Percentiles rank a stretch among this genome's conserved stretches.
Evolutionary conservation across 2,329 filamentous ascomycete genomes (phyloP).

Genomic region (Pochonia chlamydosporia): DNA sequence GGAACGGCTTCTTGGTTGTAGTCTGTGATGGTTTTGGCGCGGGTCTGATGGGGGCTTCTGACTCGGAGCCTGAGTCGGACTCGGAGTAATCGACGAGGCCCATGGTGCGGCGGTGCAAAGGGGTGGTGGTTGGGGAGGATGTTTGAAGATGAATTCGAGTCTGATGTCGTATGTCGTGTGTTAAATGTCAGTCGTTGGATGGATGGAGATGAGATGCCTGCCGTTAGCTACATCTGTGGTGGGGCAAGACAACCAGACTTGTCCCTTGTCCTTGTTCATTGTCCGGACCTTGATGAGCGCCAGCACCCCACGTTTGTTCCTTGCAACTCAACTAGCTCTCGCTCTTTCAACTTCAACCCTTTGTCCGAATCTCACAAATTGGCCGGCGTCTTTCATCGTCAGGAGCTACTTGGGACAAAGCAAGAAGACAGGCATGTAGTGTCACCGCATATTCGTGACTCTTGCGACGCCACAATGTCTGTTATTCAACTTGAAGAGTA

Average conservation of each 20-base stretch:
- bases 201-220: no score
- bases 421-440: constrained; percentile 14
- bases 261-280: no score
- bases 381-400: not conserved
- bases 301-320: no score
- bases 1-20: constrained; percentile 56
- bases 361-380: not conserved
- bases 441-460: not conserved
- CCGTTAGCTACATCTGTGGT: no score
- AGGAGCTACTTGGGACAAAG: not conserved
- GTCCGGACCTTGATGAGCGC: no score
- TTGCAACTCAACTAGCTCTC: no score
- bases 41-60: constrained; percentile 23
- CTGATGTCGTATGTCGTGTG: no score
- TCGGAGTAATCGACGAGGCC: constrained; percentile 75
- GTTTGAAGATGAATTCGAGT: no score
- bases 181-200: no score
- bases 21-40: constrained; percentile 20
- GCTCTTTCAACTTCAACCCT: not conserved
- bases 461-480: constrained; percentile 22
- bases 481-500: constrained; percentile 34
- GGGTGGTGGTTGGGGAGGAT: no score
- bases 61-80: constrained; percentile 68
- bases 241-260: no score
- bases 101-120: constrained; percentile 43